These are phyloP conservation scores for Rugiboletus extremiorientalis DNA, from an alignment of 1,284 basidiomycete genomes.

Conservation along the genomic window DNA sequence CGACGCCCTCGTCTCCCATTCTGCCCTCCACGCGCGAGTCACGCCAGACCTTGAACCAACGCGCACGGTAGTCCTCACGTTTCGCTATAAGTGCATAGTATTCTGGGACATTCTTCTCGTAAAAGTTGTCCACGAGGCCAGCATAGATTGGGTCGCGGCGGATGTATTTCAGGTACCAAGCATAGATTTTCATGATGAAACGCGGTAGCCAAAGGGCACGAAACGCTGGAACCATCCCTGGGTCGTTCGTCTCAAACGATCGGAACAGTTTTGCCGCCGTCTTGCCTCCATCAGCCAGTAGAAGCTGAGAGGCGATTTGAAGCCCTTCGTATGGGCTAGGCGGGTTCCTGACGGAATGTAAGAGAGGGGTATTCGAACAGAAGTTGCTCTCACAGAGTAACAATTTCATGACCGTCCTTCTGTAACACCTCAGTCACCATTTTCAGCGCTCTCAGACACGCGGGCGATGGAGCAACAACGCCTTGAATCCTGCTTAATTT, in stretches of 20 bases:
- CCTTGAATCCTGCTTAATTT: constrained; percentile 15
- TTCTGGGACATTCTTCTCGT: constrained; percentile 43
- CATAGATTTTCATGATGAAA: constrained; percentile 32
- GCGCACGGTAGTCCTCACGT: constrained; percentile 42
- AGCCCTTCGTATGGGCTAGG: constrained; percentile 36
- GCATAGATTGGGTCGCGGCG: constrained; percentile 29
- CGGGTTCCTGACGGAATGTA: constrained; percentile 18
- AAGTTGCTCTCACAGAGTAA: constrained; percentile 22
- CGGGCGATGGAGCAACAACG: constrained; percentile 31
- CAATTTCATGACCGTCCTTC: constrained; percentile 31
- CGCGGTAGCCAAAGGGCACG: constrained; percentile 30
- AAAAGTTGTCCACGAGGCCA: constrained; percentile 39
- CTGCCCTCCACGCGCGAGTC: constrained; percentile 20
- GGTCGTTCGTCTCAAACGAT: constrained; percentile 30
- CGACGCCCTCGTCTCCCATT: constrained; percentile 42
- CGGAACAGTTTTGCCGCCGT: constrained; percentile 16
- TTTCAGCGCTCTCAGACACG: constrained; percentile 27
- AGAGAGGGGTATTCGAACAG: background rate
- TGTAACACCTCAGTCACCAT: constrained; percentile 24
- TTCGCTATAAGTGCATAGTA: constrained; percentile 44
- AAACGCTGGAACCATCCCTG: constrained; percentile 34
- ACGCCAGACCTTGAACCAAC: constrained; percentile 55
- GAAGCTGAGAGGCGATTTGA: constrained; percentile 33
- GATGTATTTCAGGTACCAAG: constrained; percentile 33
- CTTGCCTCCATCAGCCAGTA: constrained; percentile 33